Evolutionary conservation across 176 grass and related monocot species (phyloP), one percentile per base, ranked within the genome.

Genomic region (Pontederia paniculata): DNA sequence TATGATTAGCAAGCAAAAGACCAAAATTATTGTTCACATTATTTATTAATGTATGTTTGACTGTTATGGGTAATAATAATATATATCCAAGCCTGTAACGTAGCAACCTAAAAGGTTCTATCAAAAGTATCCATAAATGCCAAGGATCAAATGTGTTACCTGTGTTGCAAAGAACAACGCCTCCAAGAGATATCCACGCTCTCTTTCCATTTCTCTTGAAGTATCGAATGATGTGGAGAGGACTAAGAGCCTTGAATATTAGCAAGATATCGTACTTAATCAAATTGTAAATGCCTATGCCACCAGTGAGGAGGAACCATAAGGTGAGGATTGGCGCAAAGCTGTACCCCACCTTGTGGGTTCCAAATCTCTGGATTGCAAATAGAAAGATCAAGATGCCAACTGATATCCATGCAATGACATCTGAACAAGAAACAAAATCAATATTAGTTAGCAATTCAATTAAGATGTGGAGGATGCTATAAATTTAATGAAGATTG

Each of bases 101-200:
- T 37, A 37, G 1, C 28, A 37, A 37, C 7, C 7, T 37, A 37
- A 37, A 37, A 37, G 1, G 7, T 37, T 6, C 28, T 37, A 37
- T 37, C 28, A 37, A 1, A 37, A 1, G 28, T 2, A 37, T 2
- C 28, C 7, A 37, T 37, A 5, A 6, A 37, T 37, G 5, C 28
- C 1, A 37, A 37, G 1, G 7, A 37, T 37, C 28, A 37, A 37
- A 37, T 37, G n/a, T 37, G 1, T 67, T 66, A 90, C 86, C 86
- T 76, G 86, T 90, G 49, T 85, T 82, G 54, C 81, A 85, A 20
- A 90, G 71, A 13, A 90, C 66, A 76, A 90, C 62, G 44, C 86
- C 86, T 66, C 86, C 86, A 31, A 90, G 74, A 13, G 81, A 90
- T 55, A 90, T 73, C 86, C 86, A 90, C 1, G 67, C 86, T 4